Percentiles rank a stretch among this genome's conserved stretches.
These are phyloP conservation scores for Capsella bursapastoris DNA, from an alignment of 345 rosid genomes.

Conservation along the genomic window DNA sequence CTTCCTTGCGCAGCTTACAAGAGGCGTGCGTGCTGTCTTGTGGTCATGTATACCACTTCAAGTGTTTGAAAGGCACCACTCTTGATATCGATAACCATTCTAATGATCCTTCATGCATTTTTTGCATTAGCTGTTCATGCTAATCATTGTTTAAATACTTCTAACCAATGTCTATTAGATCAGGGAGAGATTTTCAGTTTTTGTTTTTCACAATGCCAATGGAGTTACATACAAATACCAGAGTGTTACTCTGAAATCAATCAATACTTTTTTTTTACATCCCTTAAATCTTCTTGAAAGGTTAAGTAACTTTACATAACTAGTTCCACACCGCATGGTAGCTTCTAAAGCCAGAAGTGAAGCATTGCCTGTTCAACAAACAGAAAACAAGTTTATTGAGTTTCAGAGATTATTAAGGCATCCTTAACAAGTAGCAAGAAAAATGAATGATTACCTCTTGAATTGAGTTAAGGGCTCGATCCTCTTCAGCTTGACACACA, in stretches of 20 bases:
- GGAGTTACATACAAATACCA: slow-evolving; percentile 30
- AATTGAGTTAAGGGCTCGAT: slow-evolving; percentile 28
- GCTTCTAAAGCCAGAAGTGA: slow-evolving; percentile 72
- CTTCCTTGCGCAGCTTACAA: slow-evolving; percentile 22
- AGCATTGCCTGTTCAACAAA: slow-evolving; percentile 73
- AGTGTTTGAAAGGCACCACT: slow-evolving; percentile 39
- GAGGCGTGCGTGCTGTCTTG: slow-evolving; percentile 40
- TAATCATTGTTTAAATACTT: neutral
- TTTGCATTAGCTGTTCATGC: slow-evolving; percentile 33
- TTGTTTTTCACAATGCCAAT: slow-evolving; percentile 24
- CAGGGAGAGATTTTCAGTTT: slow-evolving; percentile 5
- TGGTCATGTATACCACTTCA: slow-evolving; percentile 42
- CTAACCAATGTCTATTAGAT: slow-evolving; percentile 18
- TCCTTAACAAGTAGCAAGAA: slow-evolving; percentile 3
- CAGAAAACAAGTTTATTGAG: slow-evolving; percentile 1
- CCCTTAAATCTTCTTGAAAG: slow-evolving; percentile 11
- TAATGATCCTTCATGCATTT: slow-evolving; percentile 36
- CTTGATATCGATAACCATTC: slow-evolving; percentile 32
- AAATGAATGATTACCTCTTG: slow-evolving; percentile 34
- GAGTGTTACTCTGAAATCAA: slow-evolving; percentile 18
- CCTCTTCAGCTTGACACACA: slow-evolving; percentile 58
- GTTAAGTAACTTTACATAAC: slow-evolving; percentile 28
- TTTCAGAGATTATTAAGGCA: slow-evolving; percentile 1
- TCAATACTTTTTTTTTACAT: slow-evolving; percentile 33
- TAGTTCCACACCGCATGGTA: slow-evolving; percentile 7